Percentiles rank a stretch among this genome's conserved stretches.
Conservation (phyloP, 345 rosid genomes). For the Firmiana major region DNA sequence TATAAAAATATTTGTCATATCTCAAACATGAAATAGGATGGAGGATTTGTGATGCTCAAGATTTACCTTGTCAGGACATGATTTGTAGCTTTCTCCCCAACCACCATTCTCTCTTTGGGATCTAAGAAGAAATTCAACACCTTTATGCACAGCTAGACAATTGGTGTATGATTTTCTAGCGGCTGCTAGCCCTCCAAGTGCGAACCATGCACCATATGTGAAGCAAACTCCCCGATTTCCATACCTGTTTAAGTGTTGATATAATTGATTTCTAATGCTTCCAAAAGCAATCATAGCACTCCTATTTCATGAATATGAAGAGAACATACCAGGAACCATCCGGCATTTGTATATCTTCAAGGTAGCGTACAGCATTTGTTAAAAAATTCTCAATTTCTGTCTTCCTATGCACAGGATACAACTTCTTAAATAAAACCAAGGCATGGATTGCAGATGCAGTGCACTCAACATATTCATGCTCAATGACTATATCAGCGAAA, state of each 20-base stretch:
- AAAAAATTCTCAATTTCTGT: slow-evolving; percentile 37
- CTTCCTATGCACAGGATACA: slow-evolving; percentile 35
- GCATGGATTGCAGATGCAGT: too few species aligned
- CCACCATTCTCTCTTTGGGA: slow-evolving; percentile 49
- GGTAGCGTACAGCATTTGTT: slow-evolving; percentile 24
- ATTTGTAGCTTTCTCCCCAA: slow-evolving; percentile 54
- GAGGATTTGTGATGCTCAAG: too few species aligned
- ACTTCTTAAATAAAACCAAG: too few species aligned
- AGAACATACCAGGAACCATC: slow-evolving; percentile 47
- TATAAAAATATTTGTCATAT: neutral
- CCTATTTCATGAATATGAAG: neutral
- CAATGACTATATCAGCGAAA: slow-evolving; percentile 29
- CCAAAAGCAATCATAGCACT: neutral
- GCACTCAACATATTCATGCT: slow-evolving; percentile 29
- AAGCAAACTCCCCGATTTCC: slow-evolving; percentile 48
- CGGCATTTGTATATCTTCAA: slow-evolving; percentile 31
- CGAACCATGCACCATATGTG: slow-evolving; percentile 47
- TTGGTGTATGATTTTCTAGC: slow-evolving; percentile 36
- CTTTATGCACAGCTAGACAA: slow-evolving; percentile 29
- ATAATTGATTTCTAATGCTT: neutral
- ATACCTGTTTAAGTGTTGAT: slow-evolving; percentile 20
- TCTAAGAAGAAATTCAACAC: slow-evolving; percentile 36
- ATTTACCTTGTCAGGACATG: slow-evolving; percentile 48
- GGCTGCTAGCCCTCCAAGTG: slow-evolving; percentile 35
- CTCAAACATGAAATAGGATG: neutral